A percentile compares a stretch with the other conserved stretches of the same genome.
These are phyloP conservation scores for Claviceps fusiformis DNA, from an alignment of 2,329 filamentous ascomycete species.

Conservation along the genomic window DNA sequence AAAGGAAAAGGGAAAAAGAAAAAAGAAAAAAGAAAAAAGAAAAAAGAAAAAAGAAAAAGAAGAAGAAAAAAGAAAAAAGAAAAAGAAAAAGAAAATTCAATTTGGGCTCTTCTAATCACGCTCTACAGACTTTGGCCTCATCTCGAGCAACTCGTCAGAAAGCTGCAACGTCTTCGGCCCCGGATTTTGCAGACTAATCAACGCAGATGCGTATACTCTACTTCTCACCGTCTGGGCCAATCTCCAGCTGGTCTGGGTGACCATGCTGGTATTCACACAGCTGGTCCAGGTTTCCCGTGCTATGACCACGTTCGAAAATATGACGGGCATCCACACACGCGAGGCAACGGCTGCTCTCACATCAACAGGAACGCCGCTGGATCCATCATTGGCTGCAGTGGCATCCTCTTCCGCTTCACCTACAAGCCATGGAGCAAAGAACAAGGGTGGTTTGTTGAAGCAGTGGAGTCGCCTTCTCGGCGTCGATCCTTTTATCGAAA, in stretches of 20 bases:
- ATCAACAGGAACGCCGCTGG: slow-evolving; percentile 61
- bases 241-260: slow-evolving; percentile 85
- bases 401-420: slow-evolving; percentile 28
- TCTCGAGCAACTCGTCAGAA: slow-evolving; percentile 38
- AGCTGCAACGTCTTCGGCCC: slow-evolving; percentile 66
- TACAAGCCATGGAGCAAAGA: slow-evolving; percentile 34
- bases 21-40: too few relatives aligned
- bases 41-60: too few relatives aligned
- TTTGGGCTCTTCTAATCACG: background rate
- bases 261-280: slow-evolving; percentile 93
- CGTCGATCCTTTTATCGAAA: slow-evolving; percentile 87
- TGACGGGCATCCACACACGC: slow-evolving; percentile 60
- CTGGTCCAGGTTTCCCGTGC: slow-evolving; percentile 83
- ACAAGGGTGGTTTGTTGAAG: slow-evolving; percentile 54
- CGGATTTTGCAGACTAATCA: slow-evolving; percentile 59
- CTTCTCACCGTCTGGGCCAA: slow-evolving; percentile 66
- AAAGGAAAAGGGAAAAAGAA: too few relatives aligned
- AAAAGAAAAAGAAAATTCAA: background rate
- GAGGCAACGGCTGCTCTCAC: slow-evolving; percentile 59
- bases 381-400: slow-evolving; percentile 47
- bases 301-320: slow-evolving; percentile 93
- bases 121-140: slow-evolving; percentile 46
- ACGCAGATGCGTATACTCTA: slow-evolving; percentile 73
- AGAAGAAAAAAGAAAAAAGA: too few relatives aligned
- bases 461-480: slow-evolving; percentile 78